These are phyloP conservation scores for Nepenthes alata DNA, from an alignment of 179 eudicot species.

Conservation along the genomic window DNA sequence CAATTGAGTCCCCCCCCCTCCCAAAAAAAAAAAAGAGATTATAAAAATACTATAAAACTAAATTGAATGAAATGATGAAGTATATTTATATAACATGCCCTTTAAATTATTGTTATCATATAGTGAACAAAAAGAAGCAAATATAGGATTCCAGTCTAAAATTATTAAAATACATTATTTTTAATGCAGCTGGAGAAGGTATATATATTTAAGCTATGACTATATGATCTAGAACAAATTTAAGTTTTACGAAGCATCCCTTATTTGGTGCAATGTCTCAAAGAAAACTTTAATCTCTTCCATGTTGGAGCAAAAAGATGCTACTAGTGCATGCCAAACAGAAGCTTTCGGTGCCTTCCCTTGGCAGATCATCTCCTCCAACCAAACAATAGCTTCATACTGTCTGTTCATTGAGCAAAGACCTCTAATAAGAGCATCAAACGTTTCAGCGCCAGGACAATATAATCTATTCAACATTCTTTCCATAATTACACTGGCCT, in stretches of 20 bases:
- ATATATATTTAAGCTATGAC: too few relatives aligned
- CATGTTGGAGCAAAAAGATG: slow-evolving; percentile 26
- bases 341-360: slow-evolving; percentile 43
- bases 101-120: too few relatives aligned
- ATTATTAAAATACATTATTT: too few relatives aligned
- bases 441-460: slow-evolving; percentile 39
- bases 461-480: slow-evolving; percentile 44
- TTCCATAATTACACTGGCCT: slow-evolving; percentile 56
- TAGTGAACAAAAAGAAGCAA: too few relatives aligned
- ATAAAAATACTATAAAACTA: too few relatives aligned
- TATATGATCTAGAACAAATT: too few relatives aligned
- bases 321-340: slow-evolving; percentile 49
- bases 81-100: too few relatives aligned
- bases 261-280: slow-evolving; percentile 18
- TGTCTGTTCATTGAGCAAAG: slow-evolving; percentile 41
- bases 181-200: too few relatives aligned
- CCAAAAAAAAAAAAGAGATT: too few relatives aligned
- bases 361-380: slow-evolving; percentile 89
- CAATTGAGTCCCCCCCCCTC: too few relatives aligned
- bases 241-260: not conserved
- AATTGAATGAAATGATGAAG: too few relatives aligned
- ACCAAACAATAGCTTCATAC: slow-evolving; percentile 67
- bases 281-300: slow-evolving; percentile 10
- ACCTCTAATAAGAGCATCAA: slow-evolving; percentile 42
- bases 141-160: too few relatives aligned